Conservation (phyloP, 768 basidiomycete genomes). For the Lactifluus subvellereus region DNA sequence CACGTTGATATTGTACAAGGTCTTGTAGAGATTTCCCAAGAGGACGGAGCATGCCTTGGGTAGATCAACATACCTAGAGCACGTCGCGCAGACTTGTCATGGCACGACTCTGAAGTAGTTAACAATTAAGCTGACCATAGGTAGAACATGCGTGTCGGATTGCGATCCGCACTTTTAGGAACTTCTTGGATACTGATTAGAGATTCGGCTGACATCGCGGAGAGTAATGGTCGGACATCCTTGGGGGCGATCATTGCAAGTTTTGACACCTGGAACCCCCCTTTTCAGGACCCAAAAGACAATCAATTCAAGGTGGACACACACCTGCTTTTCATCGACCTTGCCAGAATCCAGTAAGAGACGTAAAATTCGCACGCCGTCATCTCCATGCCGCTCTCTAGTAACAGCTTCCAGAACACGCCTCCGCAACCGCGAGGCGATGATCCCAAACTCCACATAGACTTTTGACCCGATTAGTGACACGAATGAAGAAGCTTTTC, state of each 20-base stretch:
- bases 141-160: conserved; percentile 84
- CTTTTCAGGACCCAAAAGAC: conserved; percentile 6
- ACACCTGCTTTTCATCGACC: conserved; percentile 93
- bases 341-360: conserved; percentile 79
- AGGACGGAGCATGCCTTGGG: conserved; percentile 75
- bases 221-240: conserved; percentile 75
- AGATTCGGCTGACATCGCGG: conserved; percentile 72
- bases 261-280: conserved; percentile 68
- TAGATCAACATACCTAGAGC: conserved; percentile 80
- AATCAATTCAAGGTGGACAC: conserved; percentile 2
- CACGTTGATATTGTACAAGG: conserved; percentile 75
- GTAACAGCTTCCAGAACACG: conserved; percentile 73
- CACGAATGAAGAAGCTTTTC: conserved; percentile 64
- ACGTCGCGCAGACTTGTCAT: conserved; percentile 11
- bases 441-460: conserved; percentile 72
- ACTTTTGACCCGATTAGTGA: conserved; percentile 59
- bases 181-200: conserved; percentile 91
- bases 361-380: conserved; percentile 77
- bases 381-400: conserved; percentile 75
- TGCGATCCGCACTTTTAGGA: conserved; percentile 84
- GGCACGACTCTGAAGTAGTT: background rate
- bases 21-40: conserved; percentile 79
- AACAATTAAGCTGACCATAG: conserved; percentile 57
- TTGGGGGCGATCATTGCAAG: conserved; percentile 88
- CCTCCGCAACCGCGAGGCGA: conserved; percentile 59